Conservation (phyloP, 192 early-diverging fungal species). For the Podila minutissima region DNA sequence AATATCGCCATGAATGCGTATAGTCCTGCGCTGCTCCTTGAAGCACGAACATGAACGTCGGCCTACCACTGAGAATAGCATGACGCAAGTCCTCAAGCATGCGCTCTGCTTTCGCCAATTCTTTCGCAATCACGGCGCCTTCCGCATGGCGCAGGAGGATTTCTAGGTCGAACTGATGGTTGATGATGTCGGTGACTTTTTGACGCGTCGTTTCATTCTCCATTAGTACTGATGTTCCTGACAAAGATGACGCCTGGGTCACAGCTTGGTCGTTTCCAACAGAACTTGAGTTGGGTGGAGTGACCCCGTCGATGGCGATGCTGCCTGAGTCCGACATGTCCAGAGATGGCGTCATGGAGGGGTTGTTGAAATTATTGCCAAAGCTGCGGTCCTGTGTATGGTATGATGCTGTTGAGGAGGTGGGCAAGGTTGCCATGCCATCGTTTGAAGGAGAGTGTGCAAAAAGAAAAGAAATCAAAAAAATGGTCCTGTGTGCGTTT, state of each 20-base stretch:
- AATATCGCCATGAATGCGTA: background rate
- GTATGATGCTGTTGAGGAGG: background rate
- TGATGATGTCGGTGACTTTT: slow-evolving; percentile 65
- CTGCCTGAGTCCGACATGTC: background rate
- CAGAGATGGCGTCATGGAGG: background rate
- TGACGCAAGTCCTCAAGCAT: slow-evolving; percentile 65
- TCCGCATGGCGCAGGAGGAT: slow-evolving; percentile 77
- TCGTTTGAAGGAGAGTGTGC: background rate
- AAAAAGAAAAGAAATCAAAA: slow-evolving; percentile 1
- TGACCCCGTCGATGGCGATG: background rate
- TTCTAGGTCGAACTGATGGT: slow-evolving; percentile 83
- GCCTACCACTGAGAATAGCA: slow-evolving; percentile 63
- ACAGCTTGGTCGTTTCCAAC: background rate
- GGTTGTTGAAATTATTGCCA: background rate
- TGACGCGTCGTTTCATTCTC: slow-evolving; percentile 46
- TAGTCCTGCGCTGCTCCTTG: background rate
- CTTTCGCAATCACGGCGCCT: slow-evolving; percentile 65
- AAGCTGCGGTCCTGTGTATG: background rate
- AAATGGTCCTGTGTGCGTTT: too few species aligned
- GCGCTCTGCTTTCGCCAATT: slow-evolving; percentile 69
- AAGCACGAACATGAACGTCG: background rate
- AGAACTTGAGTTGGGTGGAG: background rate
- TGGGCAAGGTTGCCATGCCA: slow-evolving; percentile 4
- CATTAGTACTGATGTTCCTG: background rate
- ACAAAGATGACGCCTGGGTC: background rate